Conservation (phyloP, 352 stramenopile species). For the Globisporangium barbulae region DNA sequence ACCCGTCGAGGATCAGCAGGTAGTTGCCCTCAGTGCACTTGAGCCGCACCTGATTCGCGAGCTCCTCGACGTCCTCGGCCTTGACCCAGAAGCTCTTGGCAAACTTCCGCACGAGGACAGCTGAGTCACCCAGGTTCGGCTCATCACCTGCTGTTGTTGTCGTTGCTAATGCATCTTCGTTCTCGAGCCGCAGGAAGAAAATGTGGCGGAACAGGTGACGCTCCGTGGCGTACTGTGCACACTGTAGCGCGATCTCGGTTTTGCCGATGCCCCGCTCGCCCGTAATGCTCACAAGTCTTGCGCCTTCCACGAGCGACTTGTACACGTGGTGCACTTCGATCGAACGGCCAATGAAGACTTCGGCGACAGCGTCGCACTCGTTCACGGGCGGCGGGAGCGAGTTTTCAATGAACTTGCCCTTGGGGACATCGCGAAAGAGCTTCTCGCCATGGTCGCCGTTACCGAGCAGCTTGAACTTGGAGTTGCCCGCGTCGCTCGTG, state of each 20-base stretch:
- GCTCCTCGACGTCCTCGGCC: conserved; percentile 28
- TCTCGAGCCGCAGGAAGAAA: conserved; percentile 61
- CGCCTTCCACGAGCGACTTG: conserved; percentile 74
- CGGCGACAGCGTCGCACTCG: conserved; percentile 69
- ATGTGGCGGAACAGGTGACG: conserved; percentile 67
- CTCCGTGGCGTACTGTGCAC: conserved; percentile 74
- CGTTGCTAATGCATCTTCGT: conserved; percentile 12
- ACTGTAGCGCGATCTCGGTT: conserved; percentile 75
- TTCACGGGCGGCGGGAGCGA: conserved; percentile 54
- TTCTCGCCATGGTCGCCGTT: conserved; percentile 68
- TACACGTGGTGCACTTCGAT: conserved; percentile 78
- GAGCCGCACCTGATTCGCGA: conserved; percentile 53
- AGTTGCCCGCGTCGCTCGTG: conserved; percentile 35
- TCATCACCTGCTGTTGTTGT: not conserved
- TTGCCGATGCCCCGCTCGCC: conserved; percentile 77
- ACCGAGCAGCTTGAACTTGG: conserved; percentile 80
- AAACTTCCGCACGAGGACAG: conserved; percentile 24
- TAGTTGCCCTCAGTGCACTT: conserved; percentile 46
- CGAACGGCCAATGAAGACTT: conserved; percentile 75
- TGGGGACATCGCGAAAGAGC: conserved; percentile 60
- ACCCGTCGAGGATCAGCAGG: conserved; percentile 77
- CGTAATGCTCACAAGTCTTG: conserved; percentile 69
- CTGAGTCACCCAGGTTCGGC: not conserved
- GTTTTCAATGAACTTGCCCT: conserved; percentile 61
- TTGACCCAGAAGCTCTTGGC: conserved; percentile 37